Conservation (phyloP, 148 eudicot species). For the Oxyria digyna region DNA sequence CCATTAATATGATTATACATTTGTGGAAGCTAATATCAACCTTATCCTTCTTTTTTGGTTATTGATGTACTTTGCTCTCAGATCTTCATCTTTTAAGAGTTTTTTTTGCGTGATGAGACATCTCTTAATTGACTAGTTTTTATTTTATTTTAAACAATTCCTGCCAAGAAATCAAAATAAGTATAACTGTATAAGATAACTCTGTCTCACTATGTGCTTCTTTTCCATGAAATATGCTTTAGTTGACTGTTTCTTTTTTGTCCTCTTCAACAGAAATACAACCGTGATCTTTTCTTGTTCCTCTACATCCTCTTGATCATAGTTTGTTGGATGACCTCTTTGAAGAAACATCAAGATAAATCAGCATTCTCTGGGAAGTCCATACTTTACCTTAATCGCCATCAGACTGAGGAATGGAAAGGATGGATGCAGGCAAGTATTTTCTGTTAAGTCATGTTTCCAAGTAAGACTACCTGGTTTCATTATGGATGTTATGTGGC, state of each 20-base stretch:
- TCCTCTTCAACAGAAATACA: constrained; percentile 61
- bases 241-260: neutral
- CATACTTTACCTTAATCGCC: constrained; percentile 78
- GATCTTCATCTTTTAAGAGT: neutral
- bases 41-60: neutral
- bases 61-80: neutral
- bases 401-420: constrained; percentile 98
- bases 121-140: neutral
- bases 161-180: neutral
- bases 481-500: neutral
- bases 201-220: neutral
- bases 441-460: neutral
- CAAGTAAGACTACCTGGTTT: neutral
- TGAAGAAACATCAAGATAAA: constrained; percentile 81
- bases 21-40: neutral
- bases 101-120: neutral
- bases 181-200: neutral
- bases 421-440: constrained; percentile 96
- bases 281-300: constrained; percentile 80
- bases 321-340: constrained; percentile 73
- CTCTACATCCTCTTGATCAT: constrained; percentile 66
- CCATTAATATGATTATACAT: neutral
- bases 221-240: neutral
- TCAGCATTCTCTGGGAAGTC: constrained; percentile 84
- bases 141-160: neutral